A percentile compares a stretch with the other conserved stretches of the same genome.
These are phyloP conservation scores for Asterophora parasitica DNA, from an alignment of 768 basidiomycete genomes.

Conservation along the genomic window DNA sequence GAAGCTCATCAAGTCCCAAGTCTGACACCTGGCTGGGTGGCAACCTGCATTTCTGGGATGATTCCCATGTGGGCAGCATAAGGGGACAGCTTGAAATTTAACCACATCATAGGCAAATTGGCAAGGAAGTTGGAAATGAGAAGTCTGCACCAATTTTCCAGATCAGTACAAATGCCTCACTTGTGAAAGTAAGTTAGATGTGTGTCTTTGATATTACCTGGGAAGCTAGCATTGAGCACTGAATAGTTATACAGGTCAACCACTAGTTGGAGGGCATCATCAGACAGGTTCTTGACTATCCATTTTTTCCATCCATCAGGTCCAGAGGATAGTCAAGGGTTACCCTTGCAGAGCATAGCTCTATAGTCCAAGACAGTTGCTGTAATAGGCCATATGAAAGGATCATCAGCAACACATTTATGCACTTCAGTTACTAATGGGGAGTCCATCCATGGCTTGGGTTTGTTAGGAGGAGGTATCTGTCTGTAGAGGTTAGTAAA, in stretches of 20 bases:
- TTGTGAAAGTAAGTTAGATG: constrained; percentile 8
- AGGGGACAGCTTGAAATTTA: constrained; percentile 11
- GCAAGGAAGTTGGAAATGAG: constrained; percentile 14
- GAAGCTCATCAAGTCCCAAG: constrained; percentile 5
- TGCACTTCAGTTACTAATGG: constrained; percentile 3
- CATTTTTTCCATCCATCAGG: constrained; percentile 13
- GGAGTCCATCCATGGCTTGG: constrained; percentile 23
- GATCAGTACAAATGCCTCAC: background rate
- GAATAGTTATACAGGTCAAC: constrained; percentile 9
- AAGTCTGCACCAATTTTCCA: constrained; percentile 15
- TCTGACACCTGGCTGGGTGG: constrained; percentile 8
- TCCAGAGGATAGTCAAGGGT: constrained; percentile 5
- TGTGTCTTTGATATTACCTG: constrained; percentile 5
- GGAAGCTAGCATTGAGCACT: background rate
- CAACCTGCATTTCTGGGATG: constrained; percentile 7
- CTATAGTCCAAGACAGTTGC: constrained; percentile 4
- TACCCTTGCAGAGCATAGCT: constrained; percentile 11
- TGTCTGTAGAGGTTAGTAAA: constrained; percentile 15
- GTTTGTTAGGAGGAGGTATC: constrained; percentile 3
- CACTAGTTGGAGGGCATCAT: constrained; percentile 5
- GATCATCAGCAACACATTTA: background rate
- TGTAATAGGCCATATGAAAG: constrained; percentile 1
- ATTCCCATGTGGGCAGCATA: constrained; percentile 1
- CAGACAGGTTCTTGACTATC: constrained; percentile 6
- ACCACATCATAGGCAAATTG: constrained; percentile 15